Evolutionary conservation across 352 stramenopile genomes (phyloP), one percentile per base, ranked within the genome.

Genomic region (Thalassiosira oceanica): DNA sequence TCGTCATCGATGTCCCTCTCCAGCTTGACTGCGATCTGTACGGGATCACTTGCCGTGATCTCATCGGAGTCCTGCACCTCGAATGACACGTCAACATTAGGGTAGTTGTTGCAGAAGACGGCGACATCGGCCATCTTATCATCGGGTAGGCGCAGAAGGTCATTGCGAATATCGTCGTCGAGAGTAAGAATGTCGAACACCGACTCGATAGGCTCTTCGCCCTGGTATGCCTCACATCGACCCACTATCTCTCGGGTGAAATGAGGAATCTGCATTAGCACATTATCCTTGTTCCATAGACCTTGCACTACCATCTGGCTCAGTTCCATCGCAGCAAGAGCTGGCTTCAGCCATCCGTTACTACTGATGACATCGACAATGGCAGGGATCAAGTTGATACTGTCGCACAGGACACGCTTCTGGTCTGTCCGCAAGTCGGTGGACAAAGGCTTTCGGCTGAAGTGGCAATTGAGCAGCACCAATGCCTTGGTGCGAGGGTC

Each of bases 101-200:
- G 97, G 83, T 97, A 99, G 49, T 93, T 88, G 76, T 99, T 99
- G 84, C 97, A 99, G 84, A 99, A 99, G 49, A 94, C 92, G 5
- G 96, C 97, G n/a, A 99, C 93, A 27, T 98, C 93, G 27, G 93
- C 96, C 91, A 99, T 96, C 61, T 92, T 89, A 16, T 89, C 57
- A 73, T 94, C 90, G 1, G 87, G 77, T 11, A 97, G 86, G 69
- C 91, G 91, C 42, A 98, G 80, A 29, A 98, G 70, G 60, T 96
- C 84, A 45, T 87, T 85, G 29, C 95, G 85, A 1, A 93, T 87
- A 54, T 96, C 92, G 78, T 98, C 94, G 18, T 98, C 94, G 70
- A 98, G 89, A 54, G 93, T 96, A n/a, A 95, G 61, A 78, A 96
- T 92, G 61, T 96, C 92, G 75, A 95, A 93, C 11, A 94, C 88